Evolutionary conservation across 75 land plant genomes (phyloP).

Genomic region (Adiantum capillusveneris): DNA sequence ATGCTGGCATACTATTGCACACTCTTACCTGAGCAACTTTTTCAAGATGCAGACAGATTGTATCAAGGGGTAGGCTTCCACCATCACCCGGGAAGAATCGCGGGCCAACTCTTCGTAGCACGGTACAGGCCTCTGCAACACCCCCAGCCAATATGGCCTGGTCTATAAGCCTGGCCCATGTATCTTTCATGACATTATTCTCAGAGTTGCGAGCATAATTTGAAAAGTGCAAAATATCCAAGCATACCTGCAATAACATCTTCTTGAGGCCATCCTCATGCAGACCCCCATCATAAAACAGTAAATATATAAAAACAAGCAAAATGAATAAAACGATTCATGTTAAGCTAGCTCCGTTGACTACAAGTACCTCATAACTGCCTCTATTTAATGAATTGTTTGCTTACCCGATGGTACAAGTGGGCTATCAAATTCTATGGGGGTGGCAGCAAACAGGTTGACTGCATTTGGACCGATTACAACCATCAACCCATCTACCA

Average conservation of each 20-base stretch:
- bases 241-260: slow-evolving; percentile 49
- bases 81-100: slow-evolving; percentile 91
- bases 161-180: slow-evolving; percentile 90
- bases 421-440: no score
- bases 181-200: slow-evolving; percentile 77
- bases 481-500: no score
- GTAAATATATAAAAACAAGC: background rate
- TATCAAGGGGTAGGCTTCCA: slow-evolving; percentile 78
- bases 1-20: slow-evolving; percentile 7
- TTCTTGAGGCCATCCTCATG: background rate
- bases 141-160: slow-evolving; percentile 86
- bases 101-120: slow-evolving; percentile 81
- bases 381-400: no score
- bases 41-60: slow-evolving; percentile 94
- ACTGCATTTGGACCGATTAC: no score
- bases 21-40: slow-evolving; percentile 74
- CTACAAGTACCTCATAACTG: no score
- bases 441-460: no score
- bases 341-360: no score
- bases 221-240: slow-evolving; percentile 94
- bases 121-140: slow-evolving; percentile 88
- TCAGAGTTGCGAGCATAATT: slow-evolving; percentile 87
- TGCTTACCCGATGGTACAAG: no score
- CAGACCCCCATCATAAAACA: background rate
- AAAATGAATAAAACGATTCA: no score